Percentiles rank a stretch among this genome's conserved stretches.
phyloP scores from a whole-genome alignment of 352 stramenopile species.

The Phytophthora ramorum region DNA sequence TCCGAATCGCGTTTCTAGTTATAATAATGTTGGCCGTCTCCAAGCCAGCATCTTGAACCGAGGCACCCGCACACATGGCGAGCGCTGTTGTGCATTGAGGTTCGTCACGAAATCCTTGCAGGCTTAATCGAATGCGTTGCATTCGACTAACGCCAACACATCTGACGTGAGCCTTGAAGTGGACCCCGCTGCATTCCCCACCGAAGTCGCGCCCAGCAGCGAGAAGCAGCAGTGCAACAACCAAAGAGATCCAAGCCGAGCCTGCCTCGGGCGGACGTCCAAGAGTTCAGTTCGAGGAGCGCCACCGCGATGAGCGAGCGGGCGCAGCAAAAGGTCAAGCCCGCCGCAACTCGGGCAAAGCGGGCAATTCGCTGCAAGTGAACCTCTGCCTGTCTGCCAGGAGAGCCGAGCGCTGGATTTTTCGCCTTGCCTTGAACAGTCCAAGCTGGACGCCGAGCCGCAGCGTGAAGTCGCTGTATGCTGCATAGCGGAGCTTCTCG shows the following conservation, averaged over 20 bases:
- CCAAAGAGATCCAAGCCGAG: neutral
- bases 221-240: neutral
- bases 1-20: too few relatives aligned
- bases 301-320: slow-evolving; percentile 10
- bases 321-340: slow-evolving; percentile 24
- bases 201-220: too few relatives aligned
- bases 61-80: too few relatives aligned
- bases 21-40: too few relatives aligned
- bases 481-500: neutral
- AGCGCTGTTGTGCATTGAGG: too few relatives aligned
- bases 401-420: slow-evolving; percentile 18
- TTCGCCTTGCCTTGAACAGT: slow-evolving; percentile 9
- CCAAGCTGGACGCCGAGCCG: too few relatives aligned
- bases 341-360: slow-evolving; percentile 16
- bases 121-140: neutral
- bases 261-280: neutral
- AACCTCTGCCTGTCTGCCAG: slow-evolving; percentile 4
- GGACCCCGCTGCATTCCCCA: neutral
- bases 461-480: too few relatives aligned
- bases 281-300: slow-evolving; percentile 29
- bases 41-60: too few relatives aligned
- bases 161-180: neutral
- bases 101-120: neutral
- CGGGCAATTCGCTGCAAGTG: neutral
- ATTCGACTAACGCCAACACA: neutral